Conservation (phyloP, 345 rosid genomes). For the Populus ilicifolia region DNA sequence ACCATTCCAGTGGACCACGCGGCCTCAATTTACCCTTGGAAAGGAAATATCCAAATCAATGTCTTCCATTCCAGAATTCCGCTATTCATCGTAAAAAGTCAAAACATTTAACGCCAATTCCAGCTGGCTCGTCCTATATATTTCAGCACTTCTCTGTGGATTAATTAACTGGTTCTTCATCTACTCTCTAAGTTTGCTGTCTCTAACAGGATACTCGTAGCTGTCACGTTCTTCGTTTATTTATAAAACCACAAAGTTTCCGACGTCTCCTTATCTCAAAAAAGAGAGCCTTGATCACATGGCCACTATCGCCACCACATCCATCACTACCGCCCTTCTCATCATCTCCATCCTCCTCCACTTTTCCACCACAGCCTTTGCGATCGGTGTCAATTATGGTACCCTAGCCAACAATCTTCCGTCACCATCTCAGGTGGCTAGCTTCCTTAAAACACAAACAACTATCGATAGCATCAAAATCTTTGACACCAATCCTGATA, state of each 20-base stretch:
- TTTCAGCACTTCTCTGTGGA: background rate
- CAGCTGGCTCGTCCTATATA: background rate
- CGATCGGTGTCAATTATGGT: slow-evolving; percentile 86
- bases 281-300: background rate
- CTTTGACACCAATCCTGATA: slow-evolving; percentile 58
- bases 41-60: background rate
- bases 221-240: background rate
- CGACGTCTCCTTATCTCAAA: background rate
- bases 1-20: no score
- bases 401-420: slow-evolving; percentile 73
- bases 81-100: background rate
- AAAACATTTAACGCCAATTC: background rate
- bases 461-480: slow-evolving; percentile 63
- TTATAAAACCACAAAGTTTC: background rate
- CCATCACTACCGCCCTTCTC: slow-evolving; percentile 18
- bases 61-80: background rate
- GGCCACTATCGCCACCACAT: background rate
- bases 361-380: slow-evolving; percentile 31
- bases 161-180: background rate
- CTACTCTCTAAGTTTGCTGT: background rate
- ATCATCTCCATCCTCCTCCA: slow-evolving; percentile 32
- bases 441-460: slow-evolving; percentile 55
- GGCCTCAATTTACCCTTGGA: background rate
- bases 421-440: slow-evolving; percentile 63
- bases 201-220: no score